These are phyloP conservation scores for Fusarium annulatum DNA, from an alignment of 2,329 filamentous ascomycete species.

Conservation along the genomic window DNA sequence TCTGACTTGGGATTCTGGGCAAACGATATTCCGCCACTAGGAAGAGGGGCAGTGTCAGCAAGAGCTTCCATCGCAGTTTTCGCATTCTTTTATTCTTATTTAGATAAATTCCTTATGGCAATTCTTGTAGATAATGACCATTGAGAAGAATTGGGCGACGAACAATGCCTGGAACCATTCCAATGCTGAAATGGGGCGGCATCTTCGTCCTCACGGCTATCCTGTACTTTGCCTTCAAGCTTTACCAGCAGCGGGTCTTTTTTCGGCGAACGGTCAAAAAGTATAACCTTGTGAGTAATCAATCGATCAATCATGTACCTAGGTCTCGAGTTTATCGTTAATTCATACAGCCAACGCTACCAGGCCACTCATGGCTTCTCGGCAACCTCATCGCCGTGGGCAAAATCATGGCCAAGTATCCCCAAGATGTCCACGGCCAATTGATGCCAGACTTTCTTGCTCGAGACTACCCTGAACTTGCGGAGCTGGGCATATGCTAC, in stretches of 20 bases:
- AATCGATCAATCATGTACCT: no score
- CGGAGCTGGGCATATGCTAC: not conserved
- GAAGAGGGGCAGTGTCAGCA: not conserved
- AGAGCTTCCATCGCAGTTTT: not conserved
- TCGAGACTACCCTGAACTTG: not conserved
- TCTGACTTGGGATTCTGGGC: not conserved
- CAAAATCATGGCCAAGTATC: not conserved
- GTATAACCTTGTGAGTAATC: not conserved
- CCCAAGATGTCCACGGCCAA: not conserved
- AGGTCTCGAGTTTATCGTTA: fast-evolving
- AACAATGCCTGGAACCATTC: not conserved
- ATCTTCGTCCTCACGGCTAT: not conserved
- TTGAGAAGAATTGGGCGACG: fast-evolving
- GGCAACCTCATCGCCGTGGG: not conserved
- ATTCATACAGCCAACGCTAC: not conserved
- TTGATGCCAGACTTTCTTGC: slow-evolving; percentile 1
- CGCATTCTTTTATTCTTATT: not conserved
- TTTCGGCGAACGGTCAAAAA: not conserved
- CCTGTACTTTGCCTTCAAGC: not conserved
- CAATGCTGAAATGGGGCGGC: not conserved
- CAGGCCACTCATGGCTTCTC: not conserved
- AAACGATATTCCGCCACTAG: not conserved
- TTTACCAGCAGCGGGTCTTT: not conserved
- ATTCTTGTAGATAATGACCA: not conserved
- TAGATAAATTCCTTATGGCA: fast-evolving